Evolutionary conservation across 768 basidiomycete species (phyloP).

Genomic region (Boletus tomentosulus): DNA sequence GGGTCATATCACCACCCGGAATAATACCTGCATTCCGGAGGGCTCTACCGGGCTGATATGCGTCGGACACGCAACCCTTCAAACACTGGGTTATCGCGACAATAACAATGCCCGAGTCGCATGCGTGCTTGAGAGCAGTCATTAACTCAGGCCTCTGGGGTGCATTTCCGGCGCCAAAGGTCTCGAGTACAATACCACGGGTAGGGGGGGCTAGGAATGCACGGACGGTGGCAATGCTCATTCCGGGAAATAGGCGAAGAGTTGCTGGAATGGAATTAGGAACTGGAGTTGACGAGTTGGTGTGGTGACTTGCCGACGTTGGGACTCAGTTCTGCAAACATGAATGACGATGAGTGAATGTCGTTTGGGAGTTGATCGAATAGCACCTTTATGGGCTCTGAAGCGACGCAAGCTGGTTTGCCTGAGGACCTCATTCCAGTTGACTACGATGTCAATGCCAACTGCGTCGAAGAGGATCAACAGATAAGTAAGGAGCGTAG

Average conservation of each 20-base stretch:
- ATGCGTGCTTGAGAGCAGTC: slow-evolving; percentile 74
- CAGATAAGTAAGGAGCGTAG: slow-evolving; percentile 3
- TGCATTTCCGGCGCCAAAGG: slow-evolving; percentile 91
- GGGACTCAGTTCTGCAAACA: slow-evolving; percentile 63
- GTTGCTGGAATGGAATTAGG: slow-evolving; percentile 49
- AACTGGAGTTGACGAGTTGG: slow-evolving; percentile 2
- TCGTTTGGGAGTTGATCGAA: not conserved
- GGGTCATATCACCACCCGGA: slow-evolving; percentile 90
- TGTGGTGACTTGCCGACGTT: slow-evolving; percentile 60
- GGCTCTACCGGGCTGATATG: slow-evolving; percentile 75
- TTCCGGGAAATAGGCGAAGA: slow-evolving; percentile 84
- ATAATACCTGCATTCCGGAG: slow-evolving; percentile 73
- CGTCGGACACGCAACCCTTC: slow-evolving; percentile 81
- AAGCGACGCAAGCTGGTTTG: slow-evolving; percentile 79
- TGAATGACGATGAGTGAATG: slow-evolving; percentile 9
- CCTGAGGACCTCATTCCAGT: slow-evolving; percentile 84
- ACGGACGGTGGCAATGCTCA: slow-evolving; percentile 66
- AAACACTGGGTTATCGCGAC: slow-evolving; percentile 91
- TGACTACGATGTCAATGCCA: slow-evolving; percentile 85
- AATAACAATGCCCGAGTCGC: slow-evolving; percentile 77
- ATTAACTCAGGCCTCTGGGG: slow-evolving; percentile 77
- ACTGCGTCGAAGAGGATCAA: slow-evolving; percentile 40
- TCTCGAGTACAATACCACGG: slow-evolving; percentile 82
- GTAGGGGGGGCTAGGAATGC: slow-evolving; percentile 74
- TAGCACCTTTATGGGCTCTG: slow-evolving; percentile 69